These are phyloP conservation scores for Cucurbita maxima DNA, from an alignment of 306 rosid species.

Conservation along the genomic window DNA sequence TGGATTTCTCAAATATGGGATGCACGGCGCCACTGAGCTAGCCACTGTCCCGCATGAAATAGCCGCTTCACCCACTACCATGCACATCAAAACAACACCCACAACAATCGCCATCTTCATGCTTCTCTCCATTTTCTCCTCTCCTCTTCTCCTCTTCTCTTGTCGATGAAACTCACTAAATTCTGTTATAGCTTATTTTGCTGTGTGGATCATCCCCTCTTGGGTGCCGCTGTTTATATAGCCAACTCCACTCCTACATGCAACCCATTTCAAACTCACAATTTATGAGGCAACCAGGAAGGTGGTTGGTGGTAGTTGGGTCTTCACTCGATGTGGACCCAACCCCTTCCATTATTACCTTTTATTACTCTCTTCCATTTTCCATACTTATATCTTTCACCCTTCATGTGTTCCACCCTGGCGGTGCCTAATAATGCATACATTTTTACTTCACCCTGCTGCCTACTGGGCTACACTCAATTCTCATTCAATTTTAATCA, in stretches of 20 bases:
- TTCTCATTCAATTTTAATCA: too few species aligned
- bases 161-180: too few species aligned
- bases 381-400: not conserved
- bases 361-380: not conserved
- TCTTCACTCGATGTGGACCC: not conserved
- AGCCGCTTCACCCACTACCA: not conserved
- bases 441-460: too few species aligned
- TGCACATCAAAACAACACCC: not conserved
- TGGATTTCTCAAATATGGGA: conserved; percentile 9
- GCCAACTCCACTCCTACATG: not conserved
- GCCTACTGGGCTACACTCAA: too few species aligned
- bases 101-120: not conserved
- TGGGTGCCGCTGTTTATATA: not conserved
- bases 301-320: not conserved
- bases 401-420: not conserved
- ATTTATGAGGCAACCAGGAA: not conserved
- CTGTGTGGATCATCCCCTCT: not conserved
- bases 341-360: not conserved
- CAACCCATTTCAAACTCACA: not conserved
- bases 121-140: not conserved
- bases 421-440: too few species aligned
- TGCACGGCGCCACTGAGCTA: conserved; percentile 13
- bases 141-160: too few species aligned
- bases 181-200: too few species aligned
- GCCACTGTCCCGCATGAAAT: conserved; percentile 27